Evolutionary conservation across 495 filamentous ascomycete species (phyloP), one percentile per base, ranked within the genome.

Genomic region (Penicillium desertorum): DNA sequence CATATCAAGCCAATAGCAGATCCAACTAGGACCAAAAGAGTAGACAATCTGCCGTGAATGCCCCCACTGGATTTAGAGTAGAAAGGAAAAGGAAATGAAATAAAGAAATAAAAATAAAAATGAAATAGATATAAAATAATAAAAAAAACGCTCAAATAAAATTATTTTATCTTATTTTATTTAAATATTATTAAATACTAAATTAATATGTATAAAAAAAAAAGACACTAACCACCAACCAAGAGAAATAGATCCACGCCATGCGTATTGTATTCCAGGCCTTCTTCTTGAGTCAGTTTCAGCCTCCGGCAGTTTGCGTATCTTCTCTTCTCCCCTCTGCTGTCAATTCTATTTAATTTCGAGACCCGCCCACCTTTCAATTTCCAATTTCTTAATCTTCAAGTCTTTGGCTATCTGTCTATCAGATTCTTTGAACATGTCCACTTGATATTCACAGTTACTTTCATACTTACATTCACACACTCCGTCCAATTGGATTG

Each of bases 251-350:
- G 47, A 51, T 56, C 45, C 25, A 54, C 51, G 46, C 51, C 57
- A 50, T 57, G 25, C 48, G 57, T 59, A 57, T 57, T 57, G 53
- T 58, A 63, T 58, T 47, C 43, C 9, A 47, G 23, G 47, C 39
- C 45, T 55, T 45, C 48, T 56, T 52, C 60, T 54, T 59, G 54
- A 66, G 34, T 60, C 58, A 61, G 66, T 63, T 64, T 68, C 66
- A 68, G 66, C 58, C 63, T 65, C 65, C 58, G 51, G 56, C n/a
- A 58, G 47, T 62, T 54, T 65, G 62, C 56, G 54, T 48, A 17
- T 39, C 30, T 8, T 10, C 30, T 34, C 10, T 5, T 34, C 30
- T 44, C 14, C 45, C 25, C 61, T 54, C 41, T 39, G 32, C 34
- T 16, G 11, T 36, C 44, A 6, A 46, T 46, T 55, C 53, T 55